Evolutionary conservation across 2,329 filamentous ascomycete species (phyloP).

Genomic region (Aaosphaeria arxii): DNA sequence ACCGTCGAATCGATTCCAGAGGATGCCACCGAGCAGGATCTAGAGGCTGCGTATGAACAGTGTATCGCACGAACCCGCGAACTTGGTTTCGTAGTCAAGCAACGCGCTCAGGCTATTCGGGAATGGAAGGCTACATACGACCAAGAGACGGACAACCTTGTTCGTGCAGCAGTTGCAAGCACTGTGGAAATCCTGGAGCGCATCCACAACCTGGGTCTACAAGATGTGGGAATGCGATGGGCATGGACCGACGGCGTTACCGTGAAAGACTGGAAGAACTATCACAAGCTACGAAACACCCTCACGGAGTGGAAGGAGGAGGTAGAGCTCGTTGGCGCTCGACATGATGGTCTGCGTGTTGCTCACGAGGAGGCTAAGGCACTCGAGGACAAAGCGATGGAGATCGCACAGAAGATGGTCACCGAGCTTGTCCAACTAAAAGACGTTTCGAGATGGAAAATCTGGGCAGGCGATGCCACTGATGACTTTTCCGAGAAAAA

Average conservation of each 20-base stretch:
- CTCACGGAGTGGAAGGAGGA: slow-evolving; percentile 83
- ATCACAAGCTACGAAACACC: slow-evolving; percentile 79
- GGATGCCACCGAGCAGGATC: slow-evolving; percentile 52
- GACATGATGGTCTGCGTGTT: slow-evolving; percentile 66
- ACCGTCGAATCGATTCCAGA: slow-evolving; percentile 56
- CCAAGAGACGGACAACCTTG: slow-evolving; percentile 63
- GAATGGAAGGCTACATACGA: slow-evolving; percentile 74
- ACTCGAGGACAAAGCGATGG: slow-evolving; percentile 78
- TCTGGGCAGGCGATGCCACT: slow-evolving; percentile 67
- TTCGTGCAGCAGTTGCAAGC: slow-evolving; percentile 71
- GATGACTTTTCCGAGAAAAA: slow-evolving; percentile 74
- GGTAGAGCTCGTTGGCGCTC: slow-evolving; percentile 71
- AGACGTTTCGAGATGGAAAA: slow-evolving; percentile 81
- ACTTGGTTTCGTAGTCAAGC: slow-evolving; percentile 71
- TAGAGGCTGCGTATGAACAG: slow-evolving; percentile 52
- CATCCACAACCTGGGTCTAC: slow-evolving; percentile 79
- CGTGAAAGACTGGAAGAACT: slow-evolving; percentile 96
- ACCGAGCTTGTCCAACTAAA: slow-evolving; percentile 78
- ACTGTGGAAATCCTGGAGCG: slow-evolving; percentile 80
- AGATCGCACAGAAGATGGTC: slow-evolving; percentile 72
- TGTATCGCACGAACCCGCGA: slow-evolving; percentile 58
- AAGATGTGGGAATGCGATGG: slow-evolving; percentile 91
- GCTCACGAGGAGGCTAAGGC: slow-evolving; percentile 67
- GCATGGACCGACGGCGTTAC: slow-evolving; percentile 94
- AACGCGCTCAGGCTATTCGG: slow-evolving; percentile 72